These are phyloP conservation scores for Venturiaceae sp. DNA, from an alignment of 2,329 filamentous ascomycete species.

Conservation along the genomic window DNA sequence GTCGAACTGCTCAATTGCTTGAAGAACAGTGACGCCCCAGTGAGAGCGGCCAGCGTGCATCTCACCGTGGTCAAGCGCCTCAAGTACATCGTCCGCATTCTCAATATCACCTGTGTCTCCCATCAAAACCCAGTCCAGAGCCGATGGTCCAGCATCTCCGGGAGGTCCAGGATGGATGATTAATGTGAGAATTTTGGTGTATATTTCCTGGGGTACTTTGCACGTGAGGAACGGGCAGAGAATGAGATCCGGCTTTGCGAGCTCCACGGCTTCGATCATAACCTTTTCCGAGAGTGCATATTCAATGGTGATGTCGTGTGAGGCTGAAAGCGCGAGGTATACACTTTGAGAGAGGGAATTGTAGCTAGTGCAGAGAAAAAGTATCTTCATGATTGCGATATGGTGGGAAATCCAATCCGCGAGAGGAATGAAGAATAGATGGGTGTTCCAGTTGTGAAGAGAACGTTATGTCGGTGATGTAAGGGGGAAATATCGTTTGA, in stretches of 20 bases:
- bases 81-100: conserved; percentile 18
- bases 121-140: conserved; percentile 33
- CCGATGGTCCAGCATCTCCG: conserved; percentile 32
- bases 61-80: conserved; percentile 10
- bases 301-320: conserved; percentile 30
- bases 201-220: conserved; percentile 26
- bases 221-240: conserved; percentile 34
- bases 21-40: conserved; percentile 30
- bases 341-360: conserved; percentile 33
- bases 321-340: conserved; percentile 24
- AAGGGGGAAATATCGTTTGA: too few relatives aligned
- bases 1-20: conserved; percentile 32
- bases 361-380: conserved; percentile 36
- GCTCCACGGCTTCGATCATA: conserved; percentile 29
- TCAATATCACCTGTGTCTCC: conserved; percentile 30
- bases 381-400: conserved; percentile 24
- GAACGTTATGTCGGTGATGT: too few relatives aligned
- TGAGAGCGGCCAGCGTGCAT: conserved; percentile 24
- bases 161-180: conserved; percentile 34
- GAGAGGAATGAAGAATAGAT: too few relatives aligned
- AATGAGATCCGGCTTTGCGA: conserved; percentile 29
- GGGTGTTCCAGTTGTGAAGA: too few relatives aligned
- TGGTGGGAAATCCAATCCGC: too few relatives aligned
- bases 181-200: conserved; percentile 27
- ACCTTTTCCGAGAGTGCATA: conserved; percentile 17